Evolutionary conservation across 2,329 filamentous ascomycete genomes (phyloP), one percentile per base, ranked within the genome.

Genomic region (Didymella segeticola): DNA sequence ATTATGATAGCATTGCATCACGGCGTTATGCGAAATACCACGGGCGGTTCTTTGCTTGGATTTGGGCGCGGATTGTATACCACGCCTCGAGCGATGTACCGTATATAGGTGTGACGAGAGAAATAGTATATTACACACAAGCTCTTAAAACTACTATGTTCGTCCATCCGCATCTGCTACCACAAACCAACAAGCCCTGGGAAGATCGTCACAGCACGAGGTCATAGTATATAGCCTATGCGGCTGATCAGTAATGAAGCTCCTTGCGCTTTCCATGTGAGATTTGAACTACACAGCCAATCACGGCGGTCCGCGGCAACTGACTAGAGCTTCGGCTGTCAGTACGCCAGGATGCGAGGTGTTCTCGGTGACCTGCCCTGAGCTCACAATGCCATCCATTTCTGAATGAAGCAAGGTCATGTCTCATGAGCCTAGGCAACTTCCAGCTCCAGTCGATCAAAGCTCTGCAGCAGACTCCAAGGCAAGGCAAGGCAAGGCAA

Each of bases 11-110:
- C 55, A 60, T 61, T 53, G 41, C 46, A 42, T 39, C 42, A 43
- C 36, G 58, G 56, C 50, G 58, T 61, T 61, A 42, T 31, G 56
- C 53, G 57, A 58, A 53, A 63, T 63, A 63, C 60, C 58, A 63
- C 29, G 48, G 57, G 54, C 25, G 33, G 51, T 20, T 23, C 11
- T 54, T 54, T 48, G 36, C 12, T 47, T 23, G 49, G 26, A 15
- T 53, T 26, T 37, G 41, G 41, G 14, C 27, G 19, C 33, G 19
- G 23, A 22, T n/a, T 30, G 34, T 46, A 27, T 36, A 27, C 20
- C 12, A 12, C 22, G 42, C 17, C 12, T 29, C 11, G 22, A 52
- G 42, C 27, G 42, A 33, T 46, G 29, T 30, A 41, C 14, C 10
- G 29, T 23, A 43, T 25, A 15, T 42, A n/a, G 7, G 12, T 27